Evolutionary conservation across 768 basidiomycete species (phyloP), one percentile per base, ranked within the genome.

Genomic region (Auriscalpium vulgare): DNA sequence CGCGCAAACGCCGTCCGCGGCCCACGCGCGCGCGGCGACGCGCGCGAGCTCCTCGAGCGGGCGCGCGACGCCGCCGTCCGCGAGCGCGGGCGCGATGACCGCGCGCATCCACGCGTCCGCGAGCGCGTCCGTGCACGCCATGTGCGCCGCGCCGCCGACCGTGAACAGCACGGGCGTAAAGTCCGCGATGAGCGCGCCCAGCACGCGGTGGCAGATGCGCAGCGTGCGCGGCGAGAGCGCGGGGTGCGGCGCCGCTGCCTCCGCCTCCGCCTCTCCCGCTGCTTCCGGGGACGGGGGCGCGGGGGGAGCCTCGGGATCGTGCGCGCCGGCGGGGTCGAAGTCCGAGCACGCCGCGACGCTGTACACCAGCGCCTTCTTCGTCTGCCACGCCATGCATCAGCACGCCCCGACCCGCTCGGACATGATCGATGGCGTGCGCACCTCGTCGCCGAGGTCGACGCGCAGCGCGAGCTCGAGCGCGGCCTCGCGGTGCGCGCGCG

Each of bases 141-240:
- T 88, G 64, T 89, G 88, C 1, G 74, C 70, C n/a, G 83, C 82
- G 7, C 81, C 75, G 5, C 84, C 78, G 29, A 85, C 79, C 1
- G 87, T 87, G 66, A 90, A 90, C 0, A 90, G 69, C 37, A 83
- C 72, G 2, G 88, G 86, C 0, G 86, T 85, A 65, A 89, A 88
- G 66, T 86, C 76, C 5, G 75, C 75, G 56, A 90, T 81, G 57
- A 90, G 67, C 34, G 63, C 47, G 17, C 63, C 61, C 34, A 69
- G 66, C 35, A 71, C 62, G 14, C 56, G 56, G 36, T 69, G 63
- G 54, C 68, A 70, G 21, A 62, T 55, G 17, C 48, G 59, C 40
- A 60, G 64, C 10, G 53, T 63, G 45, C 65, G 60, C 55, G 62
- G 58, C 40, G 58, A 62, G 60, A 69, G 66, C 21, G 62, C 63